These are phyloP conservation scores for Scopulariopsis brevicaulis DNA, from an alignment of 2,329 filamentous ascomycete genomes.

Conservation along the genomic window DNA sequence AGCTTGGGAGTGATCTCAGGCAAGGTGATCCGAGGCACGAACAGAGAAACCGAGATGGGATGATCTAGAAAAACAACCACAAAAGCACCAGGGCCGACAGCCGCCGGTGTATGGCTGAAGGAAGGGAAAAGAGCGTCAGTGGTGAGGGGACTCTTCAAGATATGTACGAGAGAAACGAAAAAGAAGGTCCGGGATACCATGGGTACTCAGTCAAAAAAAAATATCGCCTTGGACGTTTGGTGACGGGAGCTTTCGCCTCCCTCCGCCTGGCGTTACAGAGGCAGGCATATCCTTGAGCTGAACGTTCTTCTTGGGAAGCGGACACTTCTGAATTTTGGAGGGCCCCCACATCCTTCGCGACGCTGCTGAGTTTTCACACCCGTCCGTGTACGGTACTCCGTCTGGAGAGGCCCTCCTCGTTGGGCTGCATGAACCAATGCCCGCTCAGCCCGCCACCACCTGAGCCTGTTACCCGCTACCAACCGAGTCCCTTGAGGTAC, in stretches of 20 bases:
- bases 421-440: too few relatives aligned
- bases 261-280: too few relatives aligned
- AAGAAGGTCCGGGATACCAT: background rate
- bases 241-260: background rate
- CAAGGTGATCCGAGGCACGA: slow-evolving; percentile 2
- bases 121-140: slow-evolving; percentile 4
- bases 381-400: too few relatives aligned
- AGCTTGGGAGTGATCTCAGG: background rate
- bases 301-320: too few relatives aligned
- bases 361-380: too few relatives aligned
- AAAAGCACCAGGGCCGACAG: slow-evolving; percentile 3
- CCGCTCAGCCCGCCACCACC: too few relatives aligned
- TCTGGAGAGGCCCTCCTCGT: too few relatives aligned
- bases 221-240: background rate
- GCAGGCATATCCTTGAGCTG: too few relatives aligned
- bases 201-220: background rate
- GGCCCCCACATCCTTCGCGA: too few relatives aligned
- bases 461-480: too few relatives aligned
- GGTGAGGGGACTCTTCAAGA: slow-evolving; percentile 3
- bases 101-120: slow-evolving; percentile 1
- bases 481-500: too few relatives aligned
- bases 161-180: slow-evolving; percentile 1
- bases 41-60: slow-evolving; percentile 3
- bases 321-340: too few relatives aligned
- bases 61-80: slow-evolving; percentile 2